Conservation (phyloP, 179 eudicot species). For the Sideroxylon spinosum region DNA sequence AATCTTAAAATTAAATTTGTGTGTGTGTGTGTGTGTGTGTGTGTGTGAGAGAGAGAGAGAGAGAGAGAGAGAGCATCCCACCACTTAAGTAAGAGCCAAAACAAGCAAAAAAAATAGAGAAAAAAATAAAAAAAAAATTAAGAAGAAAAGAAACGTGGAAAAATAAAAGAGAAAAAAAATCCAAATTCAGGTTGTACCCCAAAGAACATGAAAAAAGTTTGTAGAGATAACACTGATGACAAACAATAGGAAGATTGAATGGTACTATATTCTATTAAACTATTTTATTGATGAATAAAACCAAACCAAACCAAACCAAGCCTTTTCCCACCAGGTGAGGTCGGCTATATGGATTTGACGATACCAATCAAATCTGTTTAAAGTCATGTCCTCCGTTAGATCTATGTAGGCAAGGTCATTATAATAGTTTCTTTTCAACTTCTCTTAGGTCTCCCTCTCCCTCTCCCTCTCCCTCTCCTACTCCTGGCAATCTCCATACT, state of each 20-base stretch:
- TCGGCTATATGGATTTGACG: too few relatives aligned
- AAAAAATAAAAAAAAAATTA: neutral
- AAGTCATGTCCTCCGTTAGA: too few relatives aligned
- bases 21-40: neutral
- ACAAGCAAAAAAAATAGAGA: neutral
- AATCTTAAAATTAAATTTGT: neutral
- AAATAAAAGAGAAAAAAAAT: too few relatives aligned
- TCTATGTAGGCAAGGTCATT: too few relatives aligned
- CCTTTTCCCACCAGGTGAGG: too few relatives aligned
- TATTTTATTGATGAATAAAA: neutral
- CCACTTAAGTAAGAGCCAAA: slow-evolving; percentile 2
- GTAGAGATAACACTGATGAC: neutral
- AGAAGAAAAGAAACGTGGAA: too few relatives aligned
- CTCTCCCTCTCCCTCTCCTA: too few relatives aligned
- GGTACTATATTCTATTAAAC: neutral
- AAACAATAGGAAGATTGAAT: slow-evolving; percentile 3
- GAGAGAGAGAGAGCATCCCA: neutral
- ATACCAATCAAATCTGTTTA: too few relatives aligned
- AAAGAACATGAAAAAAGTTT: neutral
- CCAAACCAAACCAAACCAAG: too few relatives aligned
- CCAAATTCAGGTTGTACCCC: neutral
- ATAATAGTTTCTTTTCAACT: too few relatives aligned
- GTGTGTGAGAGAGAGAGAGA: neutral
- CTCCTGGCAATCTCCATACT: too few relatives aligned
- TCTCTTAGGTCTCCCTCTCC: too few relatives aligned